A percentile compares a stretch with the other conserved stretches of the same genome.
Conservation (phyloP, 2,329 filamentous ascomycete species). For the Phyllosticta paracitricarpa region DNA sequence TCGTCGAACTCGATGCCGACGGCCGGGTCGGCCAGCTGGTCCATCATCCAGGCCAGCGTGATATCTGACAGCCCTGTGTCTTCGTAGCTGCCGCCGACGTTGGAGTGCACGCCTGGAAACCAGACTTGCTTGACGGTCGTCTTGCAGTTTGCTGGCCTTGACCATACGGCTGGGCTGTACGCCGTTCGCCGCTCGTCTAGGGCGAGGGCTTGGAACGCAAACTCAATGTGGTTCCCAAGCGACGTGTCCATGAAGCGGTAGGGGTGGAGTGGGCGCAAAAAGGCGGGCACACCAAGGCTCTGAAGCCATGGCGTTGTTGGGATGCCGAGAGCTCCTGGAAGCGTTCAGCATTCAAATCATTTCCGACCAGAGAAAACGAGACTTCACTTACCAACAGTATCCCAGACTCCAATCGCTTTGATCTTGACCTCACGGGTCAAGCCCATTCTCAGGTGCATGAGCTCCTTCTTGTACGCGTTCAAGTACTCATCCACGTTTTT, state of each 20-base stretch:
- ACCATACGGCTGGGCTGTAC: slow-evolving; percentile 49
- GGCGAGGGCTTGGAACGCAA: slow-evolving; percentile 51
- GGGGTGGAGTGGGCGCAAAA: slow-evolving; percentile 16
- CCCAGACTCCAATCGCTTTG: slow-evolving; percentile 43
- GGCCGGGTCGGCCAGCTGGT: slow-evolving; percentile 36
- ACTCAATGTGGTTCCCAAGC: slow-evolving; percentile 37
- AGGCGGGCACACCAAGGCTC: slow-evolving; percentile 27
- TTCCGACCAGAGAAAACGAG: neutral
- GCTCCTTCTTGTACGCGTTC: slow-evolving; percentile 26
- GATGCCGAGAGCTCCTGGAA: slow-evolving; percentile 30
- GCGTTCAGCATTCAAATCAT: neutral
- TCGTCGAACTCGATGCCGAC: slow-evolving; percentile 39
- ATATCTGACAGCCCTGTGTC: slow-evolving; percentile 42
- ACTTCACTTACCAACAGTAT: slow-evolving; percentile 35
- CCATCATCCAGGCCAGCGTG: slow-evolving; percentile 48
- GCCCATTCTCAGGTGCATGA: slow-evolving; percentile 25
- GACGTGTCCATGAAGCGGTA: slow-evolving; percentile 34
- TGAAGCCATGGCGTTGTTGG: slow-evolving; percentile 29
- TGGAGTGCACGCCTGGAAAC: slow-evolving; percentile 40
- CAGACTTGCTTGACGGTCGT: slow-evolving; percentile 30
- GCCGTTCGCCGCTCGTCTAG: slow-evolving; percentile 47
- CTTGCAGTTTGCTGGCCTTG: slow-evolving; percentile 16
- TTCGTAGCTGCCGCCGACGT: slow-evolving; percentile 38
- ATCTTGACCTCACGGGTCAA: slow-evolving; percentile 37
- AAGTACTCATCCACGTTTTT: slow-evolving; percentile 11